Evolutionary conservation across 1,284 basidiomycete genomes (phyloP), one percentile per base, ranked within the genome.

Genomic region (Sphaerobolus stellatus): DNA sequence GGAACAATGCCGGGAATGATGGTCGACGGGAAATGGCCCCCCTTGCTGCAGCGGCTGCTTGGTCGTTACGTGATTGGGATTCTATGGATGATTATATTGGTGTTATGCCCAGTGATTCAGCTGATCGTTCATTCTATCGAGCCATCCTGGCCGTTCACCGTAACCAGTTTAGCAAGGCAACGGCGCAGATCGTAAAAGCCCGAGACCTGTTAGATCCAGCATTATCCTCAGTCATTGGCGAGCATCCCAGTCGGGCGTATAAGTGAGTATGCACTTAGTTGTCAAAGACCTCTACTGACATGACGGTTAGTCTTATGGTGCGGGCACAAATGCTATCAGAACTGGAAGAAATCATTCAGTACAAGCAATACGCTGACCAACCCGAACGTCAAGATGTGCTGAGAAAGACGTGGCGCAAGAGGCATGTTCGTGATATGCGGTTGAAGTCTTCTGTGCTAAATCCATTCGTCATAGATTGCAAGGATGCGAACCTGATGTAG

Each of bases 241-340:
- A 99, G 72, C 94, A 93, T 58, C 99, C 99, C 73, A 92, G 92
- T 28, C 84, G 97, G 40, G 94, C 94, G 1, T 99, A 99, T 73
- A 94, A 29, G 30, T 34, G n/a, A 49, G 41, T 59, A n/a, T 7
- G 24, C 44, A 48, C 20, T 40, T 20, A 36, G 33, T 36, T 43
- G 22, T 6, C n/a, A 6, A n/a, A 24, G 13, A 22, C 16, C 28
- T n/a, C 18, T 34, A 66, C 52, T 58, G 24, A 49, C 54, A 27
- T 56, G 58, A 13, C 20, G 14, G 59, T 46, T 55, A 96, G 93
- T 64, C 88, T 92, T 44, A 92, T 99, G 78, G 95, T 99, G 52
- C 88, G 97, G 11, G 95, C 98, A 1, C 97, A 99, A 72, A 98
- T 98, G 93, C 80, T 99, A 18, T 95, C 96, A 1, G 97, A 99